Evolutionary conservation across 164 flowering plant genomes (phyloP).

Genomic region (Nymphaea colorata): DNA sequence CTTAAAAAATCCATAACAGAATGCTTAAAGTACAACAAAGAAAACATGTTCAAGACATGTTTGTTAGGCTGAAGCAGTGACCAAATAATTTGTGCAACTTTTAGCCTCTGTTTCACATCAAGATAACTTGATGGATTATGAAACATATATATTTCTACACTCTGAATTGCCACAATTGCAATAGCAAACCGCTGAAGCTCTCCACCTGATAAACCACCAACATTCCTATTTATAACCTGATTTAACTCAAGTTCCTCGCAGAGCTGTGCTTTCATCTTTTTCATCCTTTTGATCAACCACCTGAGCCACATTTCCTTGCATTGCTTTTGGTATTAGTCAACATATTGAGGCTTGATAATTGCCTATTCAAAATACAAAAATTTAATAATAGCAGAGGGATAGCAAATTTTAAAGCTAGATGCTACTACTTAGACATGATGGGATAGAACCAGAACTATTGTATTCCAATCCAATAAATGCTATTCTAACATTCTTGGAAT

Average conservation of each 20-base stretch:
- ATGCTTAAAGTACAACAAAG: not conserved
- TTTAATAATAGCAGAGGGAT: not conserved
- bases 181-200: conserved; percentile 98
- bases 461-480: too few relatives aligned
- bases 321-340: conserved; percentile 96
- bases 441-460: too few relatives aligned
- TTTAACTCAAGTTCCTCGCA: conserved; percentile 73
- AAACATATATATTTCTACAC: conserved; percentile 97
- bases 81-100: conserved; percentile 92
- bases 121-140: conserved; percentile 99
- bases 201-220: conserved; percentile 95
- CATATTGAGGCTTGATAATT: conserved; percentile 94
- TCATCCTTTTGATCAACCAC: conserved; percentile 95
- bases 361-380: conserved; percentile 36
- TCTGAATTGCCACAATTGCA: conserved; percentile 91
- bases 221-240: conserved; percentile 91
- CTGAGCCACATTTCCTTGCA: conserved; percentile 93
- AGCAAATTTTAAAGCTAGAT: not conserved
- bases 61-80: conserved; percentile 86
- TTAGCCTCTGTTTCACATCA: conserved; percentile 97
- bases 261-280: conserved; percentile 60
- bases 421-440: not conserved
- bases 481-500: too few relatives aligned
- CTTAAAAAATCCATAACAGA: not conserved
- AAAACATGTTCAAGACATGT: conserved; percentile 15